Conservation (phyloP, 768 basidiomycete genomes). For the Tricholoma matsutake region DNA sequence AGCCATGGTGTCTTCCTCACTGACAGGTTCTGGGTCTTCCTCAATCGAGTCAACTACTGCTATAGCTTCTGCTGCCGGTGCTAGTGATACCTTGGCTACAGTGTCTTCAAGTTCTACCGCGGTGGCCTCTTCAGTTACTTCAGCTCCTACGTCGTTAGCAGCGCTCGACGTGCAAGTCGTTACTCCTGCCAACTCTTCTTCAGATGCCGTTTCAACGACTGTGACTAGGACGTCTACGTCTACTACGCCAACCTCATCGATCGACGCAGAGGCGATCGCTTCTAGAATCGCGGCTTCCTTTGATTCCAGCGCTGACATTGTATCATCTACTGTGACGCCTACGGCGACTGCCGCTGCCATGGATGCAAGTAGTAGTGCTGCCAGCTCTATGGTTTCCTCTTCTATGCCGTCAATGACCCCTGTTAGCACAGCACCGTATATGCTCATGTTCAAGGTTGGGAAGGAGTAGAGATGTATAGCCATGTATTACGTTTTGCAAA, state of each 20-base stretch:
- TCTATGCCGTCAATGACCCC: constrained; percentile 22
- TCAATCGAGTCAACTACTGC: constrained; percentile 1
- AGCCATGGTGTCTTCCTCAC: not conserved
- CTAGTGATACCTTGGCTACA: not conserved
- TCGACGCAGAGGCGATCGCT: constrained; percentile 31
- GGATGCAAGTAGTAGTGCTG: not conserved
- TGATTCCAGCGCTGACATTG: constrained; percentile 13
- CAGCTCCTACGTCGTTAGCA: constrained; percentile 8
- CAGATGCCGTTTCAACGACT: not conserved
- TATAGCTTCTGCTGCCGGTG: constrained; percentile 13
- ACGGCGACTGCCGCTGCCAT: constrained; percentile 1
- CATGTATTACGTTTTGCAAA: too few species aligned
- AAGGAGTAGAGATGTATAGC: constrained; percentile 9
- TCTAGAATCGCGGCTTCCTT: constrained; percentile 29
- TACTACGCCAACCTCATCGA: constrained; percentile 9
- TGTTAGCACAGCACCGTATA: constrained; percentile 33
- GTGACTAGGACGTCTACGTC: constrained; percentile 1
- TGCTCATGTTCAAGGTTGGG: constrained; percentile 33
- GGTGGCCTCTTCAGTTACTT: constrained; percentile 2
- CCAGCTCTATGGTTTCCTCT: constrained; percentile 3
- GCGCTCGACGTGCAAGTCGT: constrained; percentile 20
- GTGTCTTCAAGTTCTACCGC: constrained; percentile 1
- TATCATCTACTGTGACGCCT: constrained; percentile 23
- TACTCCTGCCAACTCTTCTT: constrained; percentile 5
- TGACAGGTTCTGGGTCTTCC: not conserved